Base-by-base conservation (phyloP, 768 basidiomycete genomes). In the Polyporus arcularius region DNA sequence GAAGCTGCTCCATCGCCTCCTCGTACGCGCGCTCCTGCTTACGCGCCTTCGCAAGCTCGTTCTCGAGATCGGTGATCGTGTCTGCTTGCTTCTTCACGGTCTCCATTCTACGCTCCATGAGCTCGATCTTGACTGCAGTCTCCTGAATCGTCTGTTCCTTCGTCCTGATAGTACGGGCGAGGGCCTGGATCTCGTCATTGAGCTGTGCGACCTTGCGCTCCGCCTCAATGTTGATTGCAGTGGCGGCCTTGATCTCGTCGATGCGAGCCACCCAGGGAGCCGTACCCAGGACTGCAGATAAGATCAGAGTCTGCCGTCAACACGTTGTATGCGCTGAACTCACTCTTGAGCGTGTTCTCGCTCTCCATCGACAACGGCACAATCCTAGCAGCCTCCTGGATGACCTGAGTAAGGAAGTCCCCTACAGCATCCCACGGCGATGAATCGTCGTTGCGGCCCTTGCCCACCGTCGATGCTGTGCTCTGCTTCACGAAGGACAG, bases 101-200 rank as follows among this genome's bases (percentile, higher is more conserved):
- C 71, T 98, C 96, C 81, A 95, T 87, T 35, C 94, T 85, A 48
- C 95, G 86, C 71, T 97, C 95, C 85, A 98, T 91, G 14, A 96
- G 81, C 72, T 98, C 94, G 58, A 98, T 94, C 80, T 96, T 98
- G 57, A 98, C 95, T 2, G 79, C 78, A 4, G 87, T 80, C 70
- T 98, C 97, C 72, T 98, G 94, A 39, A 94, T 87, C 28, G 75
- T 82, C 79, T 97, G 94, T 63, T 98, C 97, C 75, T 92, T 87
- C n/a, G 85, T 76, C 71, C 90, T 91, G 70, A 98, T 80, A 52
- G 83, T 91, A 32, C 95, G 88, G 31, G 89, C 83, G 42, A 98
- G 85, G 8, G 89, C 89, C 68, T 94, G 90, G 65, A 97, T 84
- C 74, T 98, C 94, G 63, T 97, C 96, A 63, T 88, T 90, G 26